These are phyloP conservation scores for Helminthosporium solani DNA, from an alignment of 2,329 filamentous ascomycete species.

Conservation along the genomic window DNA sequence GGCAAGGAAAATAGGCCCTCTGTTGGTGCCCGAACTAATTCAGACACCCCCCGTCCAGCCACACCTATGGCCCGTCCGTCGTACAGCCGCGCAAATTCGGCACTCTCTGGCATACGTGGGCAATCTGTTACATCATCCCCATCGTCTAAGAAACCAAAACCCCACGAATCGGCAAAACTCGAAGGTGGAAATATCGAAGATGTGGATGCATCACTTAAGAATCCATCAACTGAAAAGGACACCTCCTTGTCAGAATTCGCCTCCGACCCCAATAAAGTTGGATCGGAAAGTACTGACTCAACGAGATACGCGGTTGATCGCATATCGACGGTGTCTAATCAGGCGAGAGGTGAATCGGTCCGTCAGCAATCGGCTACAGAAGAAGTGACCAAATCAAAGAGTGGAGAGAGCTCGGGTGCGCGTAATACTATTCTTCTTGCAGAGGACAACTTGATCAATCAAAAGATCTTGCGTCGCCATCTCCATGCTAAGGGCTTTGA, in stretches of 20 bases:
- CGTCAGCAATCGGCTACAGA: constrained; percentile 23
- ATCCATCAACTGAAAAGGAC: constrained; percentile 39
- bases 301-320: constrained; percentile 4
- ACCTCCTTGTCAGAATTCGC: no score
- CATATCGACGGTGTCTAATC: constrained; percentile 13
- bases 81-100: constrained; percentile 30
- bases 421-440: constrained; percentile 44
- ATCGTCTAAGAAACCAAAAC: constrained; percentile 17
- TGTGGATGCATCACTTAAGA: constrained; percentile 21
- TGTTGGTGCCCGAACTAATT: constrained; percentile 25
- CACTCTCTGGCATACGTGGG: constrained; percentile 29
- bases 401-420: constrained; percentile 13
- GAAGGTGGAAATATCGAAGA: constrained; percentile 20
- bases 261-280: no score
- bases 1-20: constrained; percentile 26
- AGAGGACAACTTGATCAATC: constrained; percentile 53
- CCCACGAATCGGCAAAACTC: constrained; percentile 20
- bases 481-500: constrained; percentile 47
- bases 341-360: constrained; percentile 26
- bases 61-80: constrained; percentile 17
- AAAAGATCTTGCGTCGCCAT: constrained; percentile 52
- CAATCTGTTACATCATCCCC: background rate
- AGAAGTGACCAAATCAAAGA: constrained; percentile 16
- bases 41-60: constrained; percentile 18
- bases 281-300: no score